Evolutionary conservation across 306 rosid species (phyloP).

Genomic region (Alnus rubra): DNA sequence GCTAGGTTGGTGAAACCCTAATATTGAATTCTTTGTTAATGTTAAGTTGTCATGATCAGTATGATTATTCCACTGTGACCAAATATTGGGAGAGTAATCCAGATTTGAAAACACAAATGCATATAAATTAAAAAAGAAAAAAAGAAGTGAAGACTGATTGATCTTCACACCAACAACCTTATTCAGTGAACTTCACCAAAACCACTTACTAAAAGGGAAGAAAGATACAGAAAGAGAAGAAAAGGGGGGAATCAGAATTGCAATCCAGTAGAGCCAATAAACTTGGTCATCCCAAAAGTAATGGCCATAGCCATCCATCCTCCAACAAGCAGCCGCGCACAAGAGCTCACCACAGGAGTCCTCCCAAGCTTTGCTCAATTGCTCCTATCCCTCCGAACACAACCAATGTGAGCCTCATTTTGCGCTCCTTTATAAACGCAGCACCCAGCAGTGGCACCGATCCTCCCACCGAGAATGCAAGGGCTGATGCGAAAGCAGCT

Average conservation of each 20-base stretch:
- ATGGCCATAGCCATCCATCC: constrained; percentile 36
- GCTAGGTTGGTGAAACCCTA: constrained; percentile 57
- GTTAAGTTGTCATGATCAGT: not conserved
- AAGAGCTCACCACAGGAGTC: not conserved
- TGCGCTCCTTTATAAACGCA: constrained; percentile 1
- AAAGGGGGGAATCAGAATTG: not conserved
- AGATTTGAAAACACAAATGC: no score
- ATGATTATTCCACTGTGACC: constrained; percentile 1
- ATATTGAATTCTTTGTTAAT: constrained; percentile 2
- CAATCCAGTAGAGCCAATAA: constrained; percentile 26
- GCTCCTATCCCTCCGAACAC: constrained; percentile 26
- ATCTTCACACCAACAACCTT: not conserved
- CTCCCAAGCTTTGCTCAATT: constrained; percentile 24
- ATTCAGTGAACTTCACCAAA: not conserved
- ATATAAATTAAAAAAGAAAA: not conserved
- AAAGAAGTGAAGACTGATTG: not conserved
- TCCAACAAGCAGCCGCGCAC: constrained; percentile 20
- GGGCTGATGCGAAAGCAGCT: constrained; percentile 21
- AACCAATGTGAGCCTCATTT: constrained; percentile 13
- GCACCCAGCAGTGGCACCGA: constrained; percentile 18
- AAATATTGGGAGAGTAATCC: no score
- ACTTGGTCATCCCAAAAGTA: constrained; percentile 33
- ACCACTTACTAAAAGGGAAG: not conserved
- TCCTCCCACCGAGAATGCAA: constrained; percentile 21
- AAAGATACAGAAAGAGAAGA: not conserved